Base-by-base conservation (phyloP, 805 yeast genomes). In the Metschnikowia corniflorae region DNA sequence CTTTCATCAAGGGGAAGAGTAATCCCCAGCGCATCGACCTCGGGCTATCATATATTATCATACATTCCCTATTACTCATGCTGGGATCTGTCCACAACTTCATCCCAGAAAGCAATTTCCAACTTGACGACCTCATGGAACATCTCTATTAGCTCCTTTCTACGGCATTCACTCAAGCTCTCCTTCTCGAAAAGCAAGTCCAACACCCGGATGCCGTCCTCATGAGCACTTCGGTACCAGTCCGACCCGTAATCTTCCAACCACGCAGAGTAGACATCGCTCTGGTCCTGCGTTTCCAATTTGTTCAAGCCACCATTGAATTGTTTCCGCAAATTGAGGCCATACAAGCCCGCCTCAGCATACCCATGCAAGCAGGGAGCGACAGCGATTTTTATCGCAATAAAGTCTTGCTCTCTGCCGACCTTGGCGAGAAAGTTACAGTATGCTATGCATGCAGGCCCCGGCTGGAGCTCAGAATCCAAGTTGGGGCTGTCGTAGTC, bases 361-460 rank as follows among this genome's bases (percentile, higher is more conserved):
- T 82, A 82, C 1, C 94, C 95, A 53, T 79, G 72, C 32, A 83
- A 58, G 56, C 95, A 85, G 1, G 95, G 93, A 6, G 86, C 74
- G 36, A 83, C 57, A 0, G 91, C 85, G 6, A 80, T 72, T 40
- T 77, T 77, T 34, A 82, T 71, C 30, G 79, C 84, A 20, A 80
- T 55, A 75, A 80, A 80, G 53, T 80, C 80, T 19, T 70, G 69
- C 26, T 60, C 61, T 16, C 65, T 58, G 4, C 81, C 81, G 5
- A 81, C 59, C 15, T 74, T 69, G 26, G 70, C 50, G 40, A 86
- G 63, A 45, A 77, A 83, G 25, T 80, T 67, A 22, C 82, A 73
- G 55, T 86, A 86, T 2, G 70, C 73, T 26, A 63, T 51, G 47
- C 86, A 73, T 7, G 86, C 85, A 7, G 65, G 57, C 3, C 78